Base-by-base conservation (phyloP, 306 rosid species). In the Gillenia trifoliata region DNA sequence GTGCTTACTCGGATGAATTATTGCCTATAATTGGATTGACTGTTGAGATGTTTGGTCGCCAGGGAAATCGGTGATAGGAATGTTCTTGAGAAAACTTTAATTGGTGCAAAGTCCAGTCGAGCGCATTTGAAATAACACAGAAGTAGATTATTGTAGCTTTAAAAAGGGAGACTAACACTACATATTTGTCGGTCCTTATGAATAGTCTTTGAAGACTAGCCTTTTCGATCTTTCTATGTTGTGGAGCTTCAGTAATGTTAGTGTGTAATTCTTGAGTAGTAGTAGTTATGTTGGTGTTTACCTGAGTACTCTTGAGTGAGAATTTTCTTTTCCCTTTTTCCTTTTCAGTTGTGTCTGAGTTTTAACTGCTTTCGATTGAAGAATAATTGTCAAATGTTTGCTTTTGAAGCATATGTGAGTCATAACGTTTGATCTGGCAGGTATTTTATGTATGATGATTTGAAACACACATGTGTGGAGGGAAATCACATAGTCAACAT, bases 371-470 rank as follows among this genome's bases (percentile, higher is more conserved):
- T 30, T 33, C 0, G 33, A 22, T 70, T 70, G 47, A 70, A 31
- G 25, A 54, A 38, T 60, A 12, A n/a, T 11, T 30, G 40, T 38
- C 52, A 56, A 30, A 72, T 71, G 38, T 57, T 23, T 56, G 64
- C 65, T 38, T 54, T 23, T 29, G 26, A 68, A 26, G 26, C 50
- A 60, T 40, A 31, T 61, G 43, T 36, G 33, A 30, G 26, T 72
- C 20, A 47, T 64, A 29, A 68, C 6, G 5, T 31, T 74, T 71
- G n/a, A 54, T 64, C 36, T 25, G 76, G 81, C 90, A 94, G 99
- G 89, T 94, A 94, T 82, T 94, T 94, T 87, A 94, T 94, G 99
- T 94, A 83, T 12, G 93, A 87, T 71, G 97, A 83, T 75, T 83
- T 89, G 59, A 90, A 91, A 75, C 98, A 94, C 82, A 33, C 89